Evolutionary conservation across 2,329 filamentous ascomycete species (phyloP), one percentile per base, ranked within the genome.

Genomic region (Emericellopsis atlantica): DNA sequence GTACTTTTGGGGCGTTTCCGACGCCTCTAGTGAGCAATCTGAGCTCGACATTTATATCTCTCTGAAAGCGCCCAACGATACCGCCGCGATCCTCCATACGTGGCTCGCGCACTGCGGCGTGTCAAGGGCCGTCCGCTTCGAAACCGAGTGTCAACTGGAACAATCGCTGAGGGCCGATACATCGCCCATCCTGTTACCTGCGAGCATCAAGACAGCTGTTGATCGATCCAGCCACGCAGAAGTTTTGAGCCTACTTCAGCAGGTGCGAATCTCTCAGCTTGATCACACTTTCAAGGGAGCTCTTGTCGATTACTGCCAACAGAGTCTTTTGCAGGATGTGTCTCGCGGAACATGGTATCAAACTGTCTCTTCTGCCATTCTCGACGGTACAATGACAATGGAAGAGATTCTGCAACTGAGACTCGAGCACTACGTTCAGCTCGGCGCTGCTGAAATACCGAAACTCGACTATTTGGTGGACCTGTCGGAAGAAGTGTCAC

Each of bases 21-120:
- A 44, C 40, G 11, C 46, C 37, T 21, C 26, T 32, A 33, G n/a
- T 39, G 37, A 32, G 16, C 15, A 39, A n/a, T 40, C 31, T 12
- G 22, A 44, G 16, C 43, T 60, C 15, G 53, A 59, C 43, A 54
- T 62, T n/a, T 62, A 55, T 44, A 49, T 63, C 24, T 63, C 60
- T 2, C 49, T 54, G 9, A 57, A 56, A 18, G 50, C 51, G 7
- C 54, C 55, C 1, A 54, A 54, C 37, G 51, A 60, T 29, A 40
- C 51, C 6, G 44, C 46, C 21, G 57, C 57, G 2, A 46, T 61
- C 26, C 44, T 63, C 10, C 60, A 64, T 43, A 56, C 58, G 4
- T 64, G 57, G 53, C 47, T 64, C 11, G 60, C 60, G 5, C 60
- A 62, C 40, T 51, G 56, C 35, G 56, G 56, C 2, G 49, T 58